Base-by-base conservation (phyloP, 495 filamentous ascomycete species). In the Penicillium arizonense region DNA sequence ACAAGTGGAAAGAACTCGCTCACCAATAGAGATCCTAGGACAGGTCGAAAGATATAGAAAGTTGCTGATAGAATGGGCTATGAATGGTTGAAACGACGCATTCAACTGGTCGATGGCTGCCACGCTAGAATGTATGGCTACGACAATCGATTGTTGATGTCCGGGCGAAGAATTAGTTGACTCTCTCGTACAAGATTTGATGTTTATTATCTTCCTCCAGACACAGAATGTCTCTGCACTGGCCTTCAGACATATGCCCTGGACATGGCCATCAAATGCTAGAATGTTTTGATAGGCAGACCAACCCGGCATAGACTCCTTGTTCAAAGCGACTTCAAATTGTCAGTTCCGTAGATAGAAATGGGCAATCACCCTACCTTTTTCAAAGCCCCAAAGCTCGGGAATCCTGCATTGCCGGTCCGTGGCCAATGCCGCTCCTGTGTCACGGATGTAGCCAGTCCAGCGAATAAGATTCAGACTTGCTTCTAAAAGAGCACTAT, bases 401-500 rank as follows among this genome's bases (percentile, higher is more conserved):
- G 57, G 55, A 26, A 63, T 36, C 28, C 40, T 60, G 28, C 57
- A 61, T n/a, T 46, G 37, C 2, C 53, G 50, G 21, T 55, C 32
- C 8, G 44, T 45, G 12, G 51, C 49, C 1, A 66, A 39, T 13
- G 63, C 60, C 20, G 63, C 63, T 5, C 63, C 63, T 4, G 53
- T 61, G 26, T 63, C 60, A 10, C 63, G 63, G 12, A 66, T 55
- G 41, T 63, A 63, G 3, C 37, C 60, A 45, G 46, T 41, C 61
- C 57, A 58, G 5, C 61, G 57, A 14, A 66, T 23, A 38, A 66
- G 38, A 40, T 35, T 58, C 24, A 66, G 44, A 21, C 63, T 63
- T n/a, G 63, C 49, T 21, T 66, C 54, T 23, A 50, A 33, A 13
- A 63, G 51, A 33, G 42, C 33, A 20, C 34, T 52, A 42, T 66